These are phyloP conservation scores for Hevea brasiliensis DNA, from an alignment of 345 rosid genomes.

Conservation along the genomic window DNA sequence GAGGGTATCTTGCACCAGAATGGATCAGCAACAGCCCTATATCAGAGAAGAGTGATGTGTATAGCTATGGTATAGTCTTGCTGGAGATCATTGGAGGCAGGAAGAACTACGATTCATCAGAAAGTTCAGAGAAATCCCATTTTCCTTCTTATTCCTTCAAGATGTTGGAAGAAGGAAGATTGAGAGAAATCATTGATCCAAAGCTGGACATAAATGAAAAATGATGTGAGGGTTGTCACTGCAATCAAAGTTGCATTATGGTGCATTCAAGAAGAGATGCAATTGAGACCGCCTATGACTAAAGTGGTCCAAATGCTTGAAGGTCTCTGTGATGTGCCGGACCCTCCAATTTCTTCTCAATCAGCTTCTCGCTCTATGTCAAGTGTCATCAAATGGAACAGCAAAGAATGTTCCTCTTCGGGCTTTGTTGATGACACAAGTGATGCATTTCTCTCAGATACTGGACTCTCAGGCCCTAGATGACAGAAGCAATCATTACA, in stretches of 20 bases:
- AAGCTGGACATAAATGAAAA: slow-evolving; percentile 28
- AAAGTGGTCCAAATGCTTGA: slow-evolving; percentile 63
- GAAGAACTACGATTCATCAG: slow-evolving; percentile 36
- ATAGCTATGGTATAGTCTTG: slow-evolving; percentile 53
- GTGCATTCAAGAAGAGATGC: slow-evolving; percentile 58
- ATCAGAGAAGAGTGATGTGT: slow-evolving; percentile 56
- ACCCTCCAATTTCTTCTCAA: slow-evolving; percentile 34
- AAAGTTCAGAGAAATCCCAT: slow-evolving; percentile 37
- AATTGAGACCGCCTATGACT: slow-evolving; percentile 51
- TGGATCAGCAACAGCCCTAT: slow-evolving; percentile 55
- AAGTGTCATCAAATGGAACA: slow-evolving; percentile 38
- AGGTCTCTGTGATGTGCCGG: slow-evolving; percentile 42
- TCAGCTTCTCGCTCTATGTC: slow-evolving; percentile 24
- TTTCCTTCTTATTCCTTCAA: slow-evolving; percentile 51
- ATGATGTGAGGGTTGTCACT: slow-evolving; percentile 27
- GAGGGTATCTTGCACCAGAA: slow-evolving; percentile 69
- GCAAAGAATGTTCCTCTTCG: slow-evolving; percentile 30
- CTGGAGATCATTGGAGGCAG: slow-evolving; percentile 60
- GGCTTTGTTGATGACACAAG: slow-evolving; percentile 28
- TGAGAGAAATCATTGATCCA: slow-evolving; percentile 42
- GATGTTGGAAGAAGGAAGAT: slow-evolving; percentile 46
- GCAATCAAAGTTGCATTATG: slow-evolving; percentile 55
- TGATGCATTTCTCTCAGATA: slow-evolving; percentile 34
- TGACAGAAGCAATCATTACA: slow-evolving; percentile 9
- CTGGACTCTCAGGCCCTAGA: slow-evolving; percentile 50